phyloP scores from a whole-genome alignment of 164 flowering plant genomes.

The Warburgia ugandensis region DNA sequence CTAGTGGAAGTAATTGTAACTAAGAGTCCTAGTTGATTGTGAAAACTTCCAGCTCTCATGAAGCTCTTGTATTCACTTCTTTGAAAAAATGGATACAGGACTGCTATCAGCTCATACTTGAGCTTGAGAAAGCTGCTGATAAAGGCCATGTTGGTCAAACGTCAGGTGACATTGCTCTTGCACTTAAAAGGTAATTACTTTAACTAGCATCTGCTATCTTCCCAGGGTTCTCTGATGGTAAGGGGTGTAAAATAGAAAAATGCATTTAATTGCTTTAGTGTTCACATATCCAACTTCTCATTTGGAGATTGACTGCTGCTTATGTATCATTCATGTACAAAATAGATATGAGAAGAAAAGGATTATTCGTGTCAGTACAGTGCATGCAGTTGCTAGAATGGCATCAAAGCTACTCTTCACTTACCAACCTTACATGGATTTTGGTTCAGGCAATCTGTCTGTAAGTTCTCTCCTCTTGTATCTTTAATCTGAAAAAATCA shows the following conservation, averaged over 20 bases:
- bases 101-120: conserved; percentile 25
- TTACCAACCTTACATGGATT: conserved; percentile 18
- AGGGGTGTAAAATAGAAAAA: no score
- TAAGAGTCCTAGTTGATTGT: not conserved
- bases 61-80: no score
- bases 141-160: not conserved
- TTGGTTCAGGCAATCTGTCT: conserved; percentile 13
- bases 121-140: conserved; percentile 20
- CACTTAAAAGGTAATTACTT: conserved; percentile 20
- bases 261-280: no score
- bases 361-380: conserved; percentile 16
- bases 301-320: no score
- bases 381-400: conserved; percentile 26
- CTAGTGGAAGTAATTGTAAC: not conserved
- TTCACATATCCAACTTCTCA: no score
- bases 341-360: conserved; percentile 28
- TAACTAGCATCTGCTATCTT: not conserved
- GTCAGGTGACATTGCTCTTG: conserved; percentile 17
- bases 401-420: conserved; percentile 20
- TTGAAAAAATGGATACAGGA: conserved; percentile 23
- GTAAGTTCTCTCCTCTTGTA: conserved; percentile 13
- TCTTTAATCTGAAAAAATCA: not conserved
- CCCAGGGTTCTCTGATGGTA: no score
- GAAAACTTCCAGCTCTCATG: no score
- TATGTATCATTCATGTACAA: no score